Conservation (phyloP, 805 yeast genomes). For the Wickerhamomyces kurtzmanii region DNA sequence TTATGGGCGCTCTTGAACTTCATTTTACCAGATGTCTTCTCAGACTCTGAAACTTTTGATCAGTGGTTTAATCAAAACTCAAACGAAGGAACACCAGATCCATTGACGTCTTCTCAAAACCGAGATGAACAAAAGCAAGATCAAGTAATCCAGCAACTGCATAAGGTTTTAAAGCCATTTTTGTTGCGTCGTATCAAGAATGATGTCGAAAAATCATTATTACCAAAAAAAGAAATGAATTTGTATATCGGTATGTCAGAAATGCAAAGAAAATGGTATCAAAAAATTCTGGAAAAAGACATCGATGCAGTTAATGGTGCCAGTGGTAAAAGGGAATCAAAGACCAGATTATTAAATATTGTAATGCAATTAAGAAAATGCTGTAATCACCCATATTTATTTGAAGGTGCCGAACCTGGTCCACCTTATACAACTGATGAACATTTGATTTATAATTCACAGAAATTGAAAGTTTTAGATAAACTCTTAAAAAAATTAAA, state of each 20-base stretch:
- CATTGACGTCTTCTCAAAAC: slow-evolving; percentile 26
- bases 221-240: slow-evolving; percentile 69
- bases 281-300: slow-evolving; percentile 67
- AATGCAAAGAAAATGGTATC: slow-evolving; percentile 78
- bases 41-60: slow-evolving; percentile 65
- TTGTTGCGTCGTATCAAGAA: slow-evolving; percentile 66
- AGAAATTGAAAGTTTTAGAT: slow-evolving; percentile 65
- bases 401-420: slow-evolving; percentile 87
- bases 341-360: slow-evolving; percentile 66
- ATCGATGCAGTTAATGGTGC: slow-evolving; percentile 83
- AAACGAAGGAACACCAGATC: slow-evolving; percentile 17
- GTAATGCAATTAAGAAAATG: slow-evolving; percentile 83
- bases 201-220: slow-evolving; percentile 71
- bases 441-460: slow-evolving; percentile 65
- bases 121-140: slow-evolving; percentile 33
- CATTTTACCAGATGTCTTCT: slow-evolving; percentile 68
- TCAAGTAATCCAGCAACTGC: slow-evolving; percentile 55
- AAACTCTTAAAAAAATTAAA: slow-evolving; percentile 50
- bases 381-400: slow-evolving; percentile 77
- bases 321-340: slow-evolving; percentile 63
- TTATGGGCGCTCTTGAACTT: slow-evolving; percentile 76
- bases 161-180: slow-evolving; percentile 69
- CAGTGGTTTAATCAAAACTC: slow-evolving; percentile 47
- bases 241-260: slow-evolving; percentile 66
- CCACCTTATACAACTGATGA: slow-evolving; percentile 85